Base-by-base conservation (phyloP, 768 basidiomycete genomes). In the Collybia mongolica region DNA sequence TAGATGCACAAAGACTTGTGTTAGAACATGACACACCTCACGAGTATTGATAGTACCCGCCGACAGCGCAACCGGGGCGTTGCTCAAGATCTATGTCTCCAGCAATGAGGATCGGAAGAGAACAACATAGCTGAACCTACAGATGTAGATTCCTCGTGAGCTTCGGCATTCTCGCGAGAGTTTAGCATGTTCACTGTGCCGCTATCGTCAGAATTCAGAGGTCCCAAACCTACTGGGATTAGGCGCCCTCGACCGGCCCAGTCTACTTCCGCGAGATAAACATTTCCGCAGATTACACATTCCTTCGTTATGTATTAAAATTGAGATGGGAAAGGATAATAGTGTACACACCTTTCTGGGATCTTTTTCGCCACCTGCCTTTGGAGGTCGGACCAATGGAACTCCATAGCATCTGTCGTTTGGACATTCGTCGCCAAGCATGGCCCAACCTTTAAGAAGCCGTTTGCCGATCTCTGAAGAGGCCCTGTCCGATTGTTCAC, bases 391-490 rank as follows among this genome's bases (percentile, higher is more conserved):
- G 52, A 93, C 86, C 12, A 94, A 80, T n/a, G 92, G 93, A 5
- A 93, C 73, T 11, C 90, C 90, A 65, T 82, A 86, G 61, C 93
- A 94, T 19, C 68, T 63, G 3, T 62, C 56, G 57, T 81, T 86
- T 0, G 82, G 81, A 60, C 93, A 94, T 68, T 92, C 90, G 32
- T 93, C 90, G 19, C 77, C 89, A n/a, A 94, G 74, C 88, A 94
- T 90, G 0, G 92, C 83, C 89, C 90, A 94, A 36, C 88, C 92
- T 57, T 82, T 83, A 40, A 94, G 68, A 52, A 94, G 72, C 20
- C 83, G 79, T 54, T 80, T 84, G 39, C 88, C 93, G 24, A 94
- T 89, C 60, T 88, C 87, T 44, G 83, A 68, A 2, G 90, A 90
- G 14, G 93, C 92, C 36, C 66, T 70, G 63, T 94, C 91, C 2